Base-by-base conservation (phyloP, 139 green algal genomes). In the Picochlorum sp. region DNA sequence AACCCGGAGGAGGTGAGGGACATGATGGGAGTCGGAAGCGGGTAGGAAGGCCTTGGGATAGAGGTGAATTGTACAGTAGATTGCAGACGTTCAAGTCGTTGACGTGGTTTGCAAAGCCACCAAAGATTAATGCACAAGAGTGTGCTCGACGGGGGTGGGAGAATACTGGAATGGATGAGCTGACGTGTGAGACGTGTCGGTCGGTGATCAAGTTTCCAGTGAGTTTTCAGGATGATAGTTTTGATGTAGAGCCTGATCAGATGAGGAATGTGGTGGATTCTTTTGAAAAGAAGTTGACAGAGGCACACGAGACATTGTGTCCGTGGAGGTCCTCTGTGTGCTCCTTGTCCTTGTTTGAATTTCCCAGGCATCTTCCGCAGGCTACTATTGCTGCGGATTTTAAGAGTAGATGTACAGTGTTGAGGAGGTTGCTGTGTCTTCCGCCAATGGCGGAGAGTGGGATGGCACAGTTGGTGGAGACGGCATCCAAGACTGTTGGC, bases 31-130 rank as follows among this genome's bases (percentile, higher is more conserved):
- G 34, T 41, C 34, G 34, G 34, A 41, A 41, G n/a, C 21, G 24
- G 44, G 34, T 55, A 15, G 73, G 63, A 3, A 57, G 81, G 23
- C 68, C 75, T 2, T 91, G 85, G 85, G 79, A 85, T 44, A 69
- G 85, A 15, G 66, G 49, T 2, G 84, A 88, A 51, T 66, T 91
- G 15, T 81, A 85, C 16, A 47, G 60, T 2, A 78, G 84, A 4
- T 62, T 91, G n/a, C 70, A 76, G n/a, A 90, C 73, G 13, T 91
- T 84, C 66, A 74, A 72, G 21, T 45, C 78, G 9, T 60, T 69
- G 55, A 90, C 82, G 14, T 91, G 85, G 85, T 91, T 91, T 45
- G 69, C 49, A 50, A 91, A 91, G 70, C 85, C 85, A 8, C 59
- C 62, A 2, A 37, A 50, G 3, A 80, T 85, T 6, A 70, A 68